phyloP scores from a whole-genome alignment of 768 basidiomycete species.

The Russula emetica region DNA sequence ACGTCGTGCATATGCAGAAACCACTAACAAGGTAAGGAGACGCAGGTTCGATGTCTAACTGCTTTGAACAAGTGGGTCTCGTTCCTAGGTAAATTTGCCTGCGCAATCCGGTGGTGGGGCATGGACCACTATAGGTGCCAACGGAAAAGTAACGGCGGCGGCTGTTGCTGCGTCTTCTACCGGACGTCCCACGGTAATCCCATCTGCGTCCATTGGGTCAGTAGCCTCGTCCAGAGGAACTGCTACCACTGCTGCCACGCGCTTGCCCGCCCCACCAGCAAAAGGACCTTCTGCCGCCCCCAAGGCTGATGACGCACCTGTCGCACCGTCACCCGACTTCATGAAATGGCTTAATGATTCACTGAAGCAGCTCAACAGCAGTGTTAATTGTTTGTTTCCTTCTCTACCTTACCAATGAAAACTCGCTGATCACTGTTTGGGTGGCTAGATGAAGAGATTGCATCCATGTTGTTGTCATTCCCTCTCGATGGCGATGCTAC shows the following conservation, averaged over 20 bases:
- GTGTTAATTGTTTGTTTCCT: conserved; percentile 58
- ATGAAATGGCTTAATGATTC: conserved; percentile 86
- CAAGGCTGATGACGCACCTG: conserved; percentile 58
- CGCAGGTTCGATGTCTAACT: conserved; percentile 4
- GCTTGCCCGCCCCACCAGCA: conserved; percentile 30
- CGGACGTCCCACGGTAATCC: conserved; percentile 36
- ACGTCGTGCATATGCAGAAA: conserved; percentile 75
- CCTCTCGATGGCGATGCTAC: conserved; percentile 82
- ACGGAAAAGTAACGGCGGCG: conserved; percentile 53
- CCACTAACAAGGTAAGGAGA: conserved; percentile 59
- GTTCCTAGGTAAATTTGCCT: conserved; percentile 25
- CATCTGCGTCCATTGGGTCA: conserved; percentile 39
- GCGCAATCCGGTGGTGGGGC: conserved; percentile 43
- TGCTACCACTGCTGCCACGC: conserved; percentile 5
- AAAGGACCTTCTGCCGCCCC: conserved; percentile 32
- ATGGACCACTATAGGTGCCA: conserved; percentile 86
- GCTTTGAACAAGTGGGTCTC: conserved; percentile 9
- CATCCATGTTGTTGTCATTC: conserved; percentile 92
- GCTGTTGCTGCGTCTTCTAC: conserved; percentile 37
- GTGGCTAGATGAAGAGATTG: conserved; percentile 84
- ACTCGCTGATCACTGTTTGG: conserved; percentile 5
- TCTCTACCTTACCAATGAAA: neutral
- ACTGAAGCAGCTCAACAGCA: conserved; percentile 68
- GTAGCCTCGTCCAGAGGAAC: conserved; percentile 31
- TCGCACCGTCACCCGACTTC: conserved; percentile 82